phyloP scores from a whole-genome alignment of 1,284 basidiomycete genomes.

The Boletus mariae region DNA sequence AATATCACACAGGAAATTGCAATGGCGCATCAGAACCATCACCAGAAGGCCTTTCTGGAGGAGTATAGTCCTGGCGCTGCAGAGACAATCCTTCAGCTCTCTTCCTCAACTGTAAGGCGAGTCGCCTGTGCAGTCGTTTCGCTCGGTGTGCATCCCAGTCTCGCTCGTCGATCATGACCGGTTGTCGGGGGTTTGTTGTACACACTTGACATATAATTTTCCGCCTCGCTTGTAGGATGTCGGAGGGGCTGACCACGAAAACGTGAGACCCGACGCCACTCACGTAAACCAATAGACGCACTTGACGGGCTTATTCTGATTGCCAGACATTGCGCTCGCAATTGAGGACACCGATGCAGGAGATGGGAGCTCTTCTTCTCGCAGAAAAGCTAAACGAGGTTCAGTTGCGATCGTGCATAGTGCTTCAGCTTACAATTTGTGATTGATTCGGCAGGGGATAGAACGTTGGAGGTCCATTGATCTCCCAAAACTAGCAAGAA shows the following conservation, averaged over 20 bases:
- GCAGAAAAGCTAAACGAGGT: constrained; percentile 57
- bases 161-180: constrained; percentile 71
- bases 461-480: constrained; percentile 57
- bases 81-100: constrained; percentile 1
- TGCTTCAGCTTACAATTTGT: constrained; percentile 41
- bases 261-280: constrained; percentile 6
- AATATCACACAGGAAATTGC: constrained; percentile 10
- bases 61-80: neutral
- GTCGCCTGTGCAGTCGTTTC: constrained; percentile 55
- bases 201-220: constrained; percentile 69
- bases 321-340: constrained; percentile 50
- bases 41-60: constrained; percentile 3
- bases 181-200: constrained; percentile 57
- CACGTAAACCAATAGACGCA: constrained; percentile 32
- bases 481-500: constrained; percentile 48
- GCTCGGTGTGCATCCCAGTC: constrained; percentile 65
- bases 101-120: constrained; percentile 17
- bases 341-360: constrained; percentile 54
- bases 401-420: constrained; percentile 1
- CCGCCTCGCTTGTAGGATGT: constrained; percentile 54
- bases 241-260: constrained; percentile 37
- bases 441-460: constrained; percentile 48
- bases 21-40: constrained; percentile 1
- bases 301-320: constrained; percentile 46
- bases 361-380: constrained; percentile 49